Conservation (phyloP, 108 stramenopile species). For the Asterionellopsis glacialis region DNA sequence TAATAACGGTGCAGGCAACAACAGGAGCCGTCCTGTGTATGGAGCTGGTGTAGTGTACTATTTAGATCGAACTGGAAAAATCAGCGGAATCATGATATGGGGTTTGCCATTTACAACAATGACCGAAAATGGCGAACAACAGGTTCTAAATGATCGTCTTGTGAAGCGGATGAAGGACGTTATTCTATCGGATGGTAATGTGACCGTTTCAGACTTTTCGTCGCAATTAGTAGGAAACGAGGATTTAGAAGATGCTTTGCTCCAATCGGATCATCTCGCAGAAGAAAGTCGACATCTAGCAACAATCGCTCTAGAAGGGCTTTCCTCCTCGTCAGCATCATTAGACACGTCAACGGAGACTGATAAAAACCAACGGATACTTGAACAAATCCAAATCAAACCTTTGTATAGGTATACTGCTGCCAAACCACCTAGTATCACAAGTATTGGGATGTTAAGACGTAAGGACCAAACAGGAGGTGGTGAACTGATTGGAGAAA, state of each 20-base stretch:
- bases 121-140: constrained; percentile 20
- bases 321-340: constrained; percentile 3
- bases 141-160: constrained; percentile 40
- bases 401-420: constrained; percentile 77
- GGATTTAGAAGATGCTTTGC: constrained; percentile 8
- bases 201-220: constrained; percentile 51
- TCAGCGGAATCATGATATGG: constrained; percentile 84
- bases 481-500: constrained; percentile 43
- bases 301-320: constrained; percentile 37
- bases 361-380: background rate
- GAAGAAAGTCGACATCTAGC: constrained; percentile 61
- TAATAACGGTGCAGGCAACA: background rate
- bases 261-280: constrained; percentile 21
- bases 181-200: constrained; percentile 58
- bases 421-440: constrained; percentile 38
- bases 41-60: constrained; percentile 82
- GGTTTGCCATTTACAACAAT: constrained; percentile 62
- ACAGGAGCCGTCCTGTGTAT: constrained; percentile 38
- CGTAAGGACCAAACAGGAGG: constrained; percentile 31
- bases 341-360: background rate
- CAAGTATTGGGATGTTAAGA: constrained; percentile 49
- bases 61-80: constrained; percentile 59
- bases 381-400: constrained; percentile 1
- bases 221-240: constrained; percentile 3
- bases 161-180: constrained; percentile 52